phyloP scores from a whole-genome alignment of 2,329 filamentous ascomycete species.

The Hymenoscyphus occultus region DNA sequence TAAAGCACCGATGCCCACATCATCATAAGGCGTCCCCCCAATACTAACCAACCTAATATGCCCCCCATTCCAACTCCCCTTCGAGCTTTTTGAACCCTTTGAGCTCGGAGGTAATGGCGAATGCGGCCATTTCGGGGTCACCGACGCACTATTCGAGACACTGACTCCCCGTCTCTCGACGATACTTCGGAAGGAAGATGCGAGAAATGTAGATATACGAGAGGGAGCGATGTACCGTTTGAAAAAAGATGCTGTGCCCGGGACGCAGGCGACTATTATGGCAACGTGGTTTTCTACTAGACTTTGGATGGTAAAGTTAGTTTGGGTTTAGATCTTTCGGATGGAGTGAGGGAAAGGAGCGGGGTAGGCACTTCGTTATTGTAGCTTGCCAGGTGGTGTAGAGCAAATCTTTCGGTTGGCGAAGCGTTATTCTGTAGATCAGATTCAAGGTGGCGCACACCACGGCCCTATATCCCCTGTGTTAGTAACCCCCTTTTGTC shows the following conservation, averaged over 20 bases:
- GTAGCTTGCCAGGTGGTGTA: slow-evolving; percentile 9
- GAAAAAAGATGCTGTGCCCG: slow-evolving; percentile 12
- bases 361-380: slow-evolving; percentile 6
- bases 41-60: background rate
- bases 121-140: background rate
- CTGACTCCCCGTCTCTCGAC: background rate
- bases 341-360: background rate
- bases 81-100: background rate
- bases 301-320: slow-evolving; percentile 1
- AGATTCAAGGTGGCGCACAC: slow-evolving; percentile 10
- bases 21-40: background rate
- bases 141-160: background rate
- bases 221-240: slow-evolving; percentile 8
- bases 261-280: slow-evolving; percentile 16
- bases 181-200: background rate
- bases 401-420: background rate
- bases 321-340: no score
- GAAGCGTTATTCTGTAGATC: slow-evolving; percentile 9
- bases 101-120: background rate
- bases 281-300: slow-evolving; percentile 15
- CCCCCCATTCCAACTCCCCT: background rate
- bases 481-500: background rate
- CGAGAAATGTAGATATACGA: background rate
- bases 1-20: background rate
- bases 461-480: slow-evolving; percentile 4